These are phyloP conservation scores for Picochlorum sp. DNA, from an alignment of 139 green algal species.

Conservation along the genomic window DNA sequence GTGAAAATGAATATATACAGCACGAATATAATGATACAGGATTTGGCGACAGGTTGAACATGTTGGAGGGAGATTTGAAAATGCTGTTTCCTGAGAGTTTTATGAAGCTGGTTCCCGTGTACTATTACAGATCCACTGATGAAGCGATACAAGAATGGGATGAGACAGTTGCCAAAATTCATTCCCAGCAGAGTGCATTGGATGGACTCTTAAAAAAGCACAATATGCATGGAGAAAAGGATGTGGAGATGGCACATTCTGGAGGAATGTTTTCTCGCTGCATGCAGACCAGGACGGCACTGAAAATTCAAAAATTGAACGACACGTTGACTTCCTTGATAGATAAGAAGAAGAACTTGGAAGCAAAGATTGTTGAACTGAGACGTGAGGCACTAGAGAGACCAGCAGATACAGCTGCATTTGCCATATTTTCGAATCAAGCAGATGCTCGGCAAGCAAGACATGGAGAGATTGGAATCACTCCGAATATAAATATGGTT, in stretches of 20 bases:
- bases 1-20: no score
- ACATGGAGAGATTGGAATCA: background rate
- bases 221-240: no score
- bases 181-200: background rate
- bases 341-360: no score
- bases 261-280: no score
- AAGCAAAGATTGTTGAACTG: no score
- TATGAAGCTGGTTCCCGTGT: background rate
- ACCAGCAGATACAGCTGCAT: background rate
- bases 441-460: background rate
- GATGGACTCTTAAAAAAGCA: background rate
- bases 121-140: background rate
- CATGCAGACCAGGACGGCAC: no score
- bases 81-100: constrained; percentile 1
- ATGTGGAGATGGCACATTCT: no score
- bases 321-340: no score
- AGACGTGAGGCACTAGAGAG: background rate
- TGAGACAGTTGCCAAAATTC: background rate
- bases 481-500: background rate
- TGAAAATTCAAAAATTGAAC: no score
- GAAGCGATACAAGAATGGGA: constrained; percentile 1
- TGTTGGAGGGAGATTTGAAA: background rate
- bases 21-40: background rate
- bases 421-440: background rate
- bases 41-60: background rate